Evolutionary conservation across 768 basidiomycete genomes (phyloP).

Genomic region (Vishniacozyma victoriae): DNA sequence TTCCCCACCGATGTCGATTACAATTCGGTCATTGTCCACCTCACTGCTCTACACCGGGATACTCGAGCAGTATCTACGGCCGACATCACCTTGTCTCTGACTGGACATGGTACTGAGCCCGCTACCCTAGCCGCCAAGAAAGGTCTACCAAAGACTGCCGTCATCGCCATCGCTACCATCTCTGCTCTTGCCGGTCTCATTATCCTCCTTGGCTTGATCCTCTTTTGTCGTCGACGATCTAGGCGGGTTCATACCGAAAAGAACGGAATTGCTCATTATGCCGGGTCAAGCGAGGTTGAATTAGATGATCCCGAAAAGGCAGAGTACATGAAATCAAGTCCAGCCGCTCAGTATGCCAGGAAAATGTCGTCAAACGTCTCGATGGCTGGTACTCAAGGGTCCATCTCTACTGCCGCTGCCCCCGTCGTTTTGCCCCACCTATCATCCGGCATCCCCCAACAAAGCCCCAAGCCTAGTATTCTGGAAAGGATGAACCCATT

Average conservation of each 20-base stretch:
- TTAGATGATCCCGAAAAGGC: background rate
- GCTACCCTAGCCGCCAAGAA: background rate
- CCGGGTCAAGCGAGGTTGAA: no score
- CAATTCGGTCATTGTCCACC: slow-evolving; percentile 12
- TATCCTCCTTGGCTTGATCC: slow-evolving; percentile 1
- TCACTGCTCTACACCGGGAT: slow-evolving; percentile 11
- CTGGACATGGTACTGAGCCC: slow-evolving; percentile 9
- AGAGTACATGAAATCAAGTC: no score
- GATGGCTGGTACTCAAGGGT: no score
- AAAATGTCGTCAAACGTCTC: no score
- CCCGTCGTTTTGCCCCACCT: no score
- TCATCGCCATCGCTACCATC: slow-evolving; percentile 3
- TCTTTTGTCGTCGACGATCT: background rate
- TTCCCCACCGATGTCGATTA: slow-evolving; percentile 50
- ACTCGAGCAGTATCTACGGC: slow-evolving; percentile 25
- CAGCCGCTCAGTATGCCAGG: no score
- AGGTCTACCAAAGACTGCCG: slow-evolving; percentile 6
- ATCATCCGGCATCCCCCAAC: no score
- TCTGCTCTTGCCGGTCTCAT: slow-evolving; percentile 5
- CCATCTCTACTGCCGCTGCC: no score
- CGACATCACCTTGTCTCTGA: slow-evolving; percentile 9
- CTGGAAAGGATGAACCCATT: slow-evolving; percentile 31
- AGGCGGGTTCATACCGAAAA: no score
- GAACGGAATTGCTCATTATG: no score
- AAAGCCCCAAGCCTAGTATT: no score